phyloP scores from a whole-genome alignment of 345 rosid species.

The Corchorus capsularis region DNA sequence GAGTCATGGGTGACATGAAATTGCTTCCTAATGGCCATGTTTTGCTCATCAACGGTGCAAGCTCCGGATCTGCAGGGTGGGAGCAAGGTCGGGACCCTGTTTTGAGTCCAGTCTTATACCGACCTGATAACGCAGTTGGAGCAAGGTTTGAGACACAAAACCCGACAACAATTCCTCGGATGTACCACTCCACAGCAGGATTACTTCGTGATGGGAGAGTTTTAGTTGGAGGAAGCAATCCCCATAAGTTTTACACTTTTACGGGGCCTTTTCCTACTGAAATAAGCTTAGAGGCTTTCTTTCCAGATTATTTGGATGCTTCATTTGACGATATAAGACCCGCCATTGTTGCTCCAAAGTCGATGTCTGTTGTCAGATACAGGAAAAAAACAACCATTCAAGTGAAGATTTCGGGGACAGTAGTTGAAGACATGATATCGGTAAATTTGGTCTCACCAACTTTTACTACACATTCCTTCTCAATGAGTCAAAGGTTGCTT shows the following conservation, averaged over 20 bases:
- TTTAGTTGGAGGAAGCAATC: slow-evolving; percentile 87
- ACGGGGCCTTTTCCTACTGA: slow-evolving; percentile 73
- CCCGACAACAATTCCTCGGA: slow-evolving; percentile 62
- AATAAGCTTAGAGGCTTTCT: slow-evolving; percentile 69
- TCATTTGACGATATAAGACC: slow-evolving; percentile 45
- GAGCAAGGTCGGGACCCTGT: slow-evolving; percentile 67
- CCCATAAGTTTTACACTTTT: slow-evolving; percentile 60
- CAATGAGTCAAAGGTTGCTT: slow-evolving; percentile 81
- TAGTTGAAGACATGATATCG: slow-evolving; percentile 27
- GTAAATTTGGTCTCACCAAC: slow-evolving; percentile 77
- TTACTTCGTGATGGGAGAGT: slow-evolving; percentile 79
- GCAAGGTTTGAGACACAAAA: slow-evolving; percentile 53
- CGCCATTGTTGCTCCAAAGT: slow-evolving; percentile 35
- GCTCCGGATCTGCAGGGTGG: slow-evolving; percentile 74
- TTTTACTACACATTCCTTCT: slow-evolving; percentile 74
- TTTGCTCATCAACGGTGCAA: slow-evolving; percentile 69
- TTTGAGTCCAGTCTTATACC: slow-evolving; percentile 61
- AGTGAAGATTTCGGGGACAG: slow-evolving; percentile 35
- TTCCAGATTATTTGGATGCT: slow-evolving; percentile 57
- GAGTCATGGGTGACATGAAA: slow-evolving; percentile 88
- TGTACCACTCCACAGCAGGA: slow-evolving; percentile 83
- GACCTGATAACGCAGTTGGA: slow-evolving; percentile 38
- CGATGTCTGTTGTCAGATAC: slow-evolving; percentile 33
- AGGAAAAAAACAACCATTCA: slow-evolving; percentile 30
- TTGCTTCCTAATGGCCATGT: slow-evolving; percentile 77